Conservation (phyloP, 139 green algal genomes). For the Volvox africanus region DNA sequence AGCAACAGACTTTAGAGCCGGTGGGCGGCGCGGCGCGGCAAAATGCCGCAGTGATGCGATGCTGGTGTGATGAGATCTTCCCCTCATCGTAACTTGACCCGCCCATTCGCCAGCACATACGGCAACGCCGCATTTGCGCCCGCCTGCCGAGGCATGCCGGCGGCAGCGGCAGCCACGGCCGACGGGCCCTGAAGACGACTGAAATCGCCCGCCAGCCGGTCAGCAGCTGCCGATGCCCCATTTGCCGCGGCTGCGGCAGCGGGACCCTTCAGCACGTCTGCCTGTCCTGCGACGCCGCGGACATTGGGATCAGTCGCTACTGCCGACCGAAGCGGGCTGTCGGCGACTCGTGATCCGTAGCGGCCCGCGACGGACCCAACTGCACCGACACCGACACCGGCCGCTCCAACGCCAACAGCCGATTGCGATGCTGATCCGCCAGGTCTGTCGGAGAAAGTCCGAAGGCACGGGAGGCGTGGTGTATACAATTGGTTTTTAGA, state of each 20-base stretch:
- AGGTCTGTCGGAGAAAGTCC: not conserved
- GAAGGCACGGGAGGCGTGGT: not conserved
- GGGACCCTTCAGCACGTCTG: conserved; percentile 9
- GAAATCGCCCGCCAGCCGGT: conserved; percentile 41
- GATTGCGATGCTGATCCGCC: not conserved
- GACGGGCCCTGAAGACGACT: conserved; percentile 31
- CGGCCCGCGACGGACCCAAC: not conserved
- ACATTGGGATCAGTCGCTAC: not conserved
- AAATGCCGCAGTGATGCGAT: not conserved
- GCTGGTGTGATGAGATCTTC: not conserved
- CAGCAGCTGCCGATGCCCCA: not conserved
- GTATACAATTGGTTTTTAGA: too few species aligned
- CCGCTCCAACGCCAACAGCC: not conserved
- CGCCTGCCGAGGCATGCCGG: not conserved
- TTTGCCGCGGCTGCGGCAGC: not conserved
- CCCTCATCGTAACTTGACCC: conserved; percentile 37
- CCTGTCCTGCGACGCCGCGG: not conserved
- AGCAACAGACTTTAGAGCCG: too few species aligned
- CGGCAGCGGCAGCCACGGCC: not conserved
- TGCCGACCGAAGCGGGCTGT: conserved; percentile 19
- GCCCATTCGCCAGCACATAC: conserved; percentile 50
- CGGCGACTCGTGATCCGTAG: conserved; percentile 28
- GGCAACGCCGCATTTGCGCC: conserved; percentile 38
- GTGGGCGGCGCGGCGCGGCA: too few species aligned
- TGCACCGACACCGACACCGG: not conserved